These are phyloP conservation scores for Suillus sp. DNA, from an alignment of 768 basidiomycete genomes.

Conservation along the genomic window DNA sequence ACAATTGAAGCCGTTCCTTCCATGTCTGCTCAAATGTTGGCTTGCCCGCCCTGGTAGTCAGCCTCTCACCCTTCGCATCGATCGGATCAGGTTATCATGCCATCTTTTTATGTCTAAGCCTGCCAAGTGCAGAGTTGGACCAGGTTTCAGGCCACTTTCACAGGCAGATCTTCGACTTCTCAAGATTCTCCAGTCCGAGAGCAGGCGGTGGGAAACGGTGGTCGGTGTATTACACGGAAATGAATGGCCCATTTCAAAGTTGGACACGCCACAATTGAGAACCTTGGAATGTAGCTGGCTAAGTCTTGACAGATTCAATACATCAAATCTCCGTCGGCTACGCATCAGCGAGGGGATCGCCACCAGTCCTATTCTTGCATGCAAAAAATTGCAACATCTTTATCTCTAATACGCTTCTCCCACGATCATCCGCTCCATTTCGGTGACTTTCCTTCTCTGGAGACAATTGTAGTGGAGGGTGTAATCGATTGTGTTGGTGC, in stretches of 20 bases:
- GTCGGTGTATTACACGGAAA: no score
- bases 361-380: not conserved
- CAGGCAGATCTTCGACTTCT: not conserved
- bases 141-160: not conserved
- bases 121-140: no score
- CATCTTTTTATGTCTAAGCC: no score
- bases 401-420: not conserved
- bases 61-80: not conserved
- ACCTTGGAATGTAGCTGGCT: not conserved
- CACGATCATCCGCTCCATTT: not conserved
- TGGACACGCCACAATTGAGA: not conserved
- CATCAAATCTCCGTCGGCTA: not conserved
- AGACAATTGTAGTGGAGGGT: not conserved
- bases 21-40: not conserved
- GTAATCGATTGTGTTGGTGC: not conserved
- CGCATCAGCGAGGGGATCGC: not conserved
- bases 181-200: not conserved
- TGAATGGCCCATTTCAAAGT: not conserved
- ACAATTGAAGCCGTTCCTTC: not conserved
- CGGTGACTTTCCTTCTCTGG: not conserved
- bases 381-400: not conserved
- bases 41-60: not conserved
- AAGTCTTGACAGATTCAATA: not conserved
- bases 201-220: not conserved
- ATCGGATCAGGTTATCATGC: not conserved